Percentiles rank a stretch among this genome's conserved stretches.
phyloP scores from a whole-genome alignment of 2,329 filamentous ascomycete genomes.

The Aspergillus sp. region DNA sequence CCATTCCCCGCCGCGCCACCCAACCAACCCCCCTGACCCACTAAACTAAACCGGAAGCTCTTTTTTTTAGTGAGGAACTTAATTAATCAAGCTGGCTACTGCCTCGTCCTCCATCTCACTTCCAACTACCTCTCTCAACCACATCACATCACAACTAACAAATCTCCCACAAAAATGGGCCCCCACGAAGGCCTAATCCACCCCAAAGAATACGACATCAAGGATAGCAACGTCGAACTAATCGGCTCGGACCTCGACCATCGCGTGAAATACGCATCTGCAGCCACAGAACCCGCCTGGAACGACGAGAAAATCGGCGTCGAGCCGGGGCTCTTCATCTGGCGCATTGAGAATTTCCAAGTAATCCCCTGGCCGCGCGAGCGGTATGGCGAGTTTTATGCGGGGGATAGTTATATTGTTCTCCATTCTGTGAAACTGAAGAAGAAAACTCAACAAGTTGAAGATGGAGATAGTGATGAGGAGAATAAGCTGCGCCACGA shows the following conservation, averaged over 20 bases:
- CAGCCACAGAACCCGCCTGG: slow-evolving; percentile 69
- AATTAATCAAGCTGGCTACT: too few species aligned
- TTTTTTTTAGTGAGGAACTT: too few species aligned
- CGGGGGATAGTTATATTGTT: slow-evolving; percentile 71
- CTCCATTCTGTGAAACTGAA: slow-evolving; percentile 61
- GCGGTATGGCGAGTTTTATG: slow-evolving; percentile 64
- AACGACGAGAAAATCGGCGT: slow-evolving; percentile 61
- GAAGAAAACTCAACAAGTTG: too few species aligned
- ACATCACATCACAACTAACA: too few species aligned
- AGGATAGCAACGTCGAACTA: slow-evolving; percentile 70
- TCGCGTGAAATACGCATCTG: slow-evolving; percentile 69
- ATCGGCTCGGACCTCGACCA: slow-evolving; percentile 69
- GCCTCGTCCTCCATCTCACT: too few species aligned
- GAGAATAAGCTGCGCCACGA: slow-evolving; percentile 62
- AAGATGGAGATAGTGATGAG: slow-evolving; percentile 37
- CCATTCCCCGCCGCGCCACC: too few species aligned
- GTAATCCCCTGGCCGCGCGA: slow-evolving; percentile 65
- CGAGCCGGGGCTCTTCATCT: slow-evolving; percentile 61
- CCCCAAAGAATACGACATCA: slow-evolving; percentile 67
- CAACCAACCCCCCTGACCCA: too few species aligned
- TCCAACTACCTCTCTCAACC: too few species aligned
- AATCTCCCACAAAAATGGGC: slow-evolving; percentile 52
- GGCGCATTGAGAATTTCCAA: slow-evolving; percentile 71
- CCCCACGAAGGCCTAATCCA: slow-evolving; percentile 67
- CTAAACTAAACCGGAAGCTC: too few species aligned